Base-by-base conservation (phyloP, 2,329 filamentous ascomycete species). In the Orbilia quercus region DNA sequence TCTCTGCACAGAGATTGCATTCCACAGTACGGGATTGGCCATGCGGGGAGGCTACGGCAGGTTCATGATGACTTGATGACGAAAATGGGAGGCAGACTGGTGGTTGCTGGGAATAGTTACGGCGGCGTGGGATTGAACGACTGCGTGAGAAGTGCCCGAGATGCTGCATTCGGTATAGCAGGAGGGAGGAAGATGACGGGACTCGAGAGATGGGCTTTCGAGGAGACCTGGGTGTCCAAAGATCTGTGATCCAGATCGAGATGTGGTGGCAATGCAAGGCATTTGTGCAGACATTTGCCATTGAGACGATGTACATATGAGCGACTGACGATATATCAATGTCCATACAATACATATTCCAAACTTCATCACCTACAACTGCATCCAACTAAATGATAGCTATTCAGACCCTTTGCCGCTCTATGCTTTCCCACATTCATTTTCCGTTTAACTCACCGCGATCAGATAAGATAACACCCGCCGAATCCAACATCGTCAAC, bases 1-100 rank as follows among this genome's bases (percentile, higher is more conserved):
- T 85, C 85, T 65, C 77, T 90, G 47, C 84, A 88, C 63, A 82
- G 83, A 70, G 84, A 95, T 74, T 96, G 92, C 79, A 95, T 99
- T 76, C 94, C 95, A 9, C 95, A 99, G 81, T 96, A 96, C 80
- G 86, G 85, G 0, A 88, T 96, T 1, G 92, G 92, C 36, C 94
- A 98, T 80, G 81, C 86, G 23, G 80, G 82, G 7, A 84, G 86
- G 70, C 87, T 96, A 82, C 81, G 65, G 82, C 72, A 81, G 75
- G 73, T 63, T n/a, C 70, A 69, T 23, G 79, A 78, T 7, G 76
- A 80, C 74, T 38, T 53, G 11, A 78, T 80, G 45, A 48, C 81
- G 20, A 71, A 75, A 47, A 70, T 62, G 12, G 74, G 59, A 7
- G 80, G 80, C 7, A 78, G 76, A 48, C 25, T 82, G 12, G 75